Evolutionary conservation across 2,329 filamentous ascomycete species (phyloP).

Genomic region (Furcasterigmium sp.): DNA sequence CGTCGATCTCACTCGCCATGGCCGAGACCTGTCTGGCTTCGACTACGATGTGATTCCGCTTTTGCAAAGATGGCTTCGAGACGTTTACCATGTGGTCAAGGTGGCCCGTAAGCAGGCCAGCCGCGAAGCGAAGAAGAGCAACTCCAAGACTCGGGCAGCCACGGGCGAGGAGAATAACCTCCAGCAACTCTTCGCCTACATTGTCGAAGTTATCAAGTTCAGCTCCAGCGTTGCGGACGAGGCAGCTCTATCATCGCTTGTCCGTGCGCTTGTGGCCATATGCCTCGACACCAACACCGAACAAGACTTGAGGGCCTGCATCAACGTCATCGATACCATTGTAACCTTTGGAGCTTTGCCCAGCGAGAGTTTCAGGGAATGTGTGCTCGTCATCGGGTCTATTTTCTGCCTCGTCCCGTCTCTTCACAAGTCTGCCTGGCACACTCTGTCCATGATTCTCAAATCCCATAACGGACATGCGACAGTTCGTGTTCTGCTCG

Average conservation of each 20-base stretch:
- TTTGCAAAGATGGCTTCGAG: conserved; percentile 54
- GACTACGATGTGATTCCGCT: conserved; percentile 62
- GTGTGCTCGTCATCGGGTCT: conserved; percentile 65
- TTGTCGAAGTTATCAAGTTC: conserved; percentile 68
- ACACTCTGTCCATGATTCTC: conserved; percentile 64
- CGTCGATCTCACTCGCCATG: conserved; percentile 54
- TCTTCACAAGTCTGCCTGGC: conserved; percentile 62
- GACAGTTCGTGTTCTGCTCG: conserved; percentile 60
- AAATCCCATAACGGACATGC: conserved; percentile 69
- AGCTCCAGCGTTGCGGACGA: conserved; percentile 66
- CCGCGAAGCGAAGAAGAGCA: conserved; percentile 29
- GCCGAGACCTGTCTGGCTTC: conserved; percentile 59
- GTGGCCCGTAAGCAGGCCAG: conserved; percentile 43
- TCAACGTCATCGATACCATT: conserved; percentile 63
- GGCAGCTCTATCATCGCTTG: conserved; percentile 52
- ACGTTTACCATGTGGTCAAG: conserved; percentile 48
- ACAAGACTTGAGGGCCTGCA: conserved; percentile 61
- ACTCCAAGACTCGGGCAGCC: conserved; percentile 31
- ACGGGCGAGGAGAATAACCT: conserved; percentile 57
- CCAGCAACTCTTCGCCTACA: conserved; percentile 57
- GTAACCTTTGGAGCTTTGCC: conserved; percentile 70
- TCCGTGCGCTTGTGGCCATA: conserved; percentile 59
- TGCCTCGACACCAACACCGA: conserved; percentile 62
- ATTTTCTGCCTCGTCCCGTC: conserved; percentile 62
- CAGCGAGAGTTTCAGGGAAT: conserved; percentile 54